phyloP scores from a whole-genome alignment of 805 yeast species.

The Tetrapisispora nanseiensis region DNA sequence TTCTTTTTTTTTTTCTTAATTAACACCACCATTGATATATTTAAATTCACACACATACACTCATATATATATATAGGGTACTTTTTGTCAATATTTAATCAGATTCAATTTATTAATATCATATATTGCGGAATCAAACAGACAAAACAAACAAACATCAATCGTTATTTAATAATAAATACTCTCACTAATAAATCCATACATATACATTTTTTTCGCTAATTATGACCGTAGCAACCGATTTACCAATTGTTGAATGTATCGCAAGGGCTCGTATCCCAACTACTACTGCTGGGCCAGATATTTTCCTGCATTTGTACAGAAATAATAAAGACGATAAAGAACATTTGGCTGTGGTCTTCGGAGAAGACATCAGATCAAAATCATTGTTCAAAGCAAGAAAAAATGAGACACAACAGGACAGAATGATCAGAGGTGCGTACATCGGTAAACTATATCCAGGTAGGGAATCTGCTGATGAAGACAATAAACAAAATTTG shows the following conservation, averaged over 20 bases:
- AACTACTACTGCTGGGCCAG: conserved; percentile 92
- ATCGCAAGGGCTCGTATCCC: conserved; percentile 94
- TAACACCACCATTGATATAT: no score
- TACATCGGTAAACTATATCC: conserved; percentile 85
- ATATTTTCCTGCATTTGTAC: conserved; percentile 84
- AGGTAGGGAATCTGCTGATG: conserved; percentile 66
- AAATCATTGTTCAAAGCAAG: conserved; percentile 54
- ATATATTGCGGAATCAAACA: no score
- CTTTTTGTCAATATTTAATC: no score
- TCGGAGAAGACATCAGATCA: conserved; percentile 86
- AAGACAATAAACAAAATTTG: conserved; percentile 38
- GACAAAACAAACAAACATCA: background rate
- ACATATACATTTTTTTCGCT: no score
- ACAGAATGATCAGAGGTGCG: conserved; percentile 97
- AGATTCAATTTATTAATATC: no score
- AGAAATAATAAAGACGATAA: conserved; percentile 77
- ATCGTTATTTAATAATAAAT: no score
- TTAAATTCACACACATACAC: no score
- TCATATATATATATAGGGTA: no score
- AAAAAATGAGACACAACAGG: conserved; percentile 58
- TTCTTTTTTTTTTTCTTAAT: no score
- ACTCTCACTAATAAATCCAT: no score
- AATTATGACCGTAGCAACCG: background rate
- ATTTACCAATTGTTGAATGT: conserved; percentile 71
- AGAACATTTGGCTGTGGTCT: conserved; percentile 94